Base-by-base conservation (phyloP, 495 filamentous ascomycete genomes). In the Penicillium bovifimosum region DNA sequence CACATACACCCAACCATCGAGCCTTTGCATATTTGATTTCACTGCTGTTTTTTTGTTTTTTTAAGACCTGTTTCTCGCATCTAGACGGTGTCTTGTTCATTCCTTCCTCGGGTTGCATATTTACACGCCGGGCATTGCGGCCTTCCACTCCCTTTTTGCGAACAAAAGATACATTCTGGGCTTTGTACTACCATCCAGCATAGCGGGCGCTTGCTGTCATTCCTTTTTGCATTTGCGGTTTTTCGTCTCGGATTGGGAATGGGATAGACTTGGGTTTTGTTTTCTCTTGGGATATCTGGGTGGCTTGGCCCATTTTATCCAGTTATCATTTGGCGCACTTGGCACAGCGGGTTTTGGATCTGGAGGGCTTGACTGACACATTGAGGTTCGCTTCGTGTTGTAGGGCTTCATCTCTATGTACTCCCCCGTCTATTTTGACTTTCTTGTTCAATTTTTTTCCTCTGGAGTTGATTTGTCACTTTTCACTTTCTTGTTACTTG, bases 171-270 rank as follows among this genome's bases (percentile, higher is more conserved):
- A 45, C 51, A 41, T 56, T 53, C 60, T 66, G 63, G 60, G 61
- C 63, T 64, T 51, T 73, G 70, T 73, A 71, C 59, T 61, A 71
- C 51, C 66, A 71, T 55, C 52, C 63, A 55, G 70, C 70, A 73
- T 75, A 68, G 68, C 63, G 60, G 71, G 64, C 69, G 70, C 67
- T 48, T 70, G 69, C 72, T 63, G 67, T 73, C 72, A 62, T 71
- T 75, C 72, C 70, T 75, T 74, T 74, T 57, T 59, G 52, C 60
- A 69, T 64, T 63, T 57, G 69, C 68, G 66, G 70, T 66, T 63
- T 59, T 27, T 54, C 20, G 50, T 53, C 61, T 57, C 54, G 61
- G 67, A 62, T 64, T 67, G 62, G 55, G 57, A 51, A 56, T 62
- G 57, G 51, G 60, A 55, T 48, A 50, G 48, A 50, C 16, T 59